Base-by-base conservation (phyloP, 495 filamentous ascomycete species). In the Podospora pseudoanserina region DNA sequence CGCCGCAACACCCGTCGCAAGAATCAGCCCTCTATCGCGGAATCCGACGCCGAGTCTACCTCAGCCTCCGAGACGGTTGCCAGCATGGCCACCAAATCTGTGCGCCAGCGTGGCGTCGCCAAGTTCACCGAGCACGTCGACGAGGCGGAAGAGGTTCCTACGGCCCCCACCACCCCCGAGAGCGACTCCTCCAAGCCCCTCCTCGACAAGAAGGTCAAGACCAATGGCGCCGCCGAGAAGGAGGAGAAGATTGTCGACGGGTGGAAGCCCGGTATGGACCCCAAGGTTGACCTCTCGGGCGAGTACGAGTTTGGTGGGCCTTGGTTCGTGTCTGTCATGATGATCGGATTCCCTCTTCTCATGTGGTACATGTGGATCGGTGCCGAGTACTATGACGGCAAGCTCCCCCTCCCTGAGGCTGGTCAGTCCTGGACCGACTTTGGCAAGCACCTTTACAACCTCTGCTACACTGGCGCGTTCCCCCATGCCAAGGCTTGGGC, bases 341-440 rank as follows among this genome's bases (percentile, higher is more conserved):
- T 99, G 92, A 83, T 95, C 68, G 89, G 88, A 60, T 99, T 97
- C 79, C 95, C 95, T 15, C 49, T 90, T 57, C 83, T 99, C 69
- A 99, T 99, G 95, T 97, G 90, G 83, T 97, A 97, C 82, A 94
- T 99, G 92, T 99, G 94, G 94, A 89, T 96, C 76, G 95, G 95
- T 32, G 91, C 94, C 54, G 92, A 88, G 59, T 94, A 93, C 79
- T 99, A 97, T 77, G 82, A 92, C 79, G 93, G 93, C 68, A 87
- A 91, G 69, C 83, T 96, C 67, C 94, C 94, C 23, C 78, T 79
- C 64, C 91, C 87, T 30, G 79, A 79, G n/a, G 75, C 83, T 63
- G 90, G 84, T 32, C 85, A 97, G 82, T 87, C 80, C 75, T 83
- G 85, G 65, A 65, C 67, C 11, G 87, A 93, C 9, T 97, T 97